Conservation (phyloP, 148 eudicot genomes). For the Hydrangea macrophylla region DNA sequence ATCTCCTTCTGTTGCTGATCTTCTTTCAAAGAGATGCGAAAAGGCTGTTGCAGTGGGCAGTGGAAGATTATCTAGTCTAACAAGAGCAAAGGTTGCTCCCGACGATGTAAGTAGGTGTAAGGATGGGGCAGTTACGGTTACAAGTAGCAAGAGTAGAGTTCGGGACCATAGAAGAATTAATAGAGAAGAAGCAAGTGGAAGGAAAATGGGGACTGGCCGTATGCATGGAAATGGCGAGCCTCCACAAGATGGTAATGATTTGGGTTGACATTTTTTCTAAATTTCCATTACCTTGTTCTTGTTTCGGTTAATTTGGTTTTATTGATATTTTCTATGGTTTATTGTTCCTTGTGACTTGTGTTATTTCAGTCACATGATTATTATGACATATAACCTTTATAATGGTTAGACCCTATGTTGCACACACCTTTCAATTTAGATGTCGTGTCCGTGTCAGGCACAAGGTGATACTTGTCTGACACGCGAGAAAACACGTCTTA, state of each 20-base stretch:
- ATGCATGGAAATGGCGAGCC: constrained; percentile 29
- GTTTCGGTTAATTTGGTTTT: no score
- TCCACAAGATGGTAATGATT: constrained; percentile 32
- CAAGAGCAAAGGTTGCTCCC: constrained; percentile 19
- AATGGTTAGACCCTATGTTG: no score
- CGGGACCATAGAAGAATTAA: constrained; percentile 34
- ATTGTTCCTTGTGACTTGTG: no score
- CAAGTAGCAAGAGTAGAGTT: constrained; percentile 42
- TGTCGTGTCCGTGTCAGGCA: no score
- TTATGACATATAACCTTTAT: no score
- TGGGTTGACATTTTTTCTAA: constrained; percentile 35
- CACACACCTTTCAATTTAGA: no score
- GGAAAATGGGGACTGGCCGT: constrained; percentile 22
- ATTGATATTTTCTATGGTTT: no score
- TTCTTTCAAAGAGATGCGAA: constrained; percentile 48
- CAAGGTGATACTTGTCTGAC: no score
- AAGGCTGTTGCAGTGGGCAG: constrained; percentile 23
- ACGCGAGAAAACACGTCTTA: no score
- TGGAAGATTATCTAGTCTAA: constrained; percentile 46
- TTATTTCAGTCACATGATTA: no score
- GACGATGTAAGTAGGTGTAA: constrained; percentile 28
- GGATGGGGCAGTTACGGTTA: constrained; percentile 29
- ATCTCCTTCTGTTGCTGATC: constrained; percentile 58
- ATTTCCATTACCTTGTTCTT: no score
- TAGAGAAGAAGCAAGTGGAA: constrained; percentile 38